Evolutionary conservation across 1,284 basidiomycete species (phyloP), one percentile per base, ranked within the genome.

Genomic region (Coniophora puteana): DNA sequence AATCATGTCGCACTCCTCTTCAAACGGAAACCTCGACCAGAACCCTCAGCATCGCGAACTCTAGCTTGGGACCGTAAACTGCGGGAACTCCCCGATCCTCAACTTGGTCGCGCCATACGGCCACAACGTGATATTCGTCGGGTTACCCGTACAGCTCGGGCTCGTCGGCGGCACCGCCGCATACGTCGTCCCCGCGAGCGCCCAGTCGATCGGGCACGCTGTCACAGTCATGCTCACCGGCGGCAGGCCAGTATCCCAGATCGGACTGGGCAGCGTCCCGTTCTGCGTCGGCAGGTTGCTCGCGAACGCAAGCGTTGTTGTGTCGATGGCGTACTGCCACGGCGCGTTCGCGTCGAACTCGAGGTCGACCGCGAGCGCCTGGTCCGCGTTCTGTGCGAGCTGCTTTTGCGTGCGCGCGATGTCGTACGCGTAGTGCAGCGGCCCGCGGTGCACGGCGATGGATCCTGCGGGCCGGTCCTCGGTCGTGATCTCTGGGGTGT

Each of bases 321-420:
- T 71, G 52, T 78, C 75, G 47, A 79, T 77, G 17, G 76, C 76
- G 51, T 68, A 78, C 50, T 77, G 67, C 77, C 76, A 79, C 4
- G 60, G 45, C 3, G 48, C 62, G 2, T 68, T 69, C n/a, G 75
- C 67, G 40, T 75, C 69, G 49, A 77, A 74, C 54, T 80, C 61
- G 17, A 76, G 59, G 48, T 80, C 77, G 12, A 69, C 67, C 0
- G 75, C 76, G 16, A 67, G 67, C 8, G 69, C 64, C 51, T 77
- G 65, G 38, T 70, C 61, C 14, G 68, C 51, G 52, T 76, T 74
- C 40, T 54, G 62, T 4, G 61, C 45, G 33, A 79, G 63, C 29
- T 74, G 62, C 21, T 55, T 76, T 49, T 67, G 57, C 43, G 50
- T 69, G 10, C 71, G 64, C 8, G 54, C 38, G 28, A 62, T 76